Evolutionary conservation across 2,329 filamentous ascomycete genomes (phyloP).

Genomic region (Colletotrichum tanaceti): DNA sequence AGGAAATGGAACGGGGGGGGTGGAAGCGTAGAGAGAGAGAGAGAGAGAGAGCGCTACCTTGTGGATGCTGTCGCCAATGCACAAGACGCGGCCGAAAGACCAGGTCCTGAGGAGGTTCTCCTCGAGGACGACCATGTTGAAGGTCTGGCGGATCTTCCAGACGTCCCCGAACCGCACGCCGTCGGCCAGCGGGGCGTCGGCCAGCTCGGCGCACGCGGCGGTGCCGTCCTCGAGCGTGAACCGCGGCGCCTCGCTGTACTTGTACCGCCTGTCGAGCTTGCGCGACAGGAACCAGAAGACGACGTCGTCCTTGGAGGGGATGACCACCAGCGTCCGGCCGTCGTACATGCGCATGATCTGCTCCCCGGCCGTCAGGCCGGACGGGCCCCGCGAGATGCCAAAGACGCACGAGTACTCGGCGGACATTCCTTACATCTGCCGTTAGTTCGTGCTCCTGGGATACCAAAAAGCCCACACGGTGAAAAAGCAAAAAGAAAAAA

Average conservation of each 20-base stretch:
- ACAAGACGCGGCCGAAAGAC: background rate
- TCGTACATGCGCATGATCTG: slow-evolving; percentile 7
- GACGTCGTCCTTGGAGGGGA: slow-evolving; percentile 8
- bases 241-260: slow-evolving; percentile 11
- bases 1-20: no score
- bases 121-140: slow-evolving; percentile 6
- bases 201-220: slow-evolving; percentile 1
- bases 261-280: slow-evolving; percentile 8
- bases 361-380: background rate
- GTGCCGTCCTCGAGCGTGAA: slow-evolving; percentile 6
- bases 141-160: slow-evolving; percentile 5
- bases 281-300: slow-evolving; percentile 13
- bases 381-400: background rate
- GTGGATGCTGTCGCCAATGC: slow-evolving; percentile 6
- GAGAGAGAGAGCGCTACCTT: no score
- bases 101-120: background rate
- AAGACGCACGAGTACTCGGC: background rate
- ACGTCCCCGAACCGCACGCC: background rate
- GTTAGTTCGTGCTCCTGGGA: no score
- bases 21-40: no score
- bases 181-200: background rate
- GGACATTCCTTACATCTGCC: background rate
- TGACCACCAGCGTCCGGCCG: slow-evolving; percentile 2
- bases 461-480: no score
- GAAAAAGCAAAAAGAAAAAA: no score